Evolutionary conservation across 257 asterid genomes (phyloP), one percentile per base, ranked within the genome.

Genomic region (Primulina tabacum): DNA sequence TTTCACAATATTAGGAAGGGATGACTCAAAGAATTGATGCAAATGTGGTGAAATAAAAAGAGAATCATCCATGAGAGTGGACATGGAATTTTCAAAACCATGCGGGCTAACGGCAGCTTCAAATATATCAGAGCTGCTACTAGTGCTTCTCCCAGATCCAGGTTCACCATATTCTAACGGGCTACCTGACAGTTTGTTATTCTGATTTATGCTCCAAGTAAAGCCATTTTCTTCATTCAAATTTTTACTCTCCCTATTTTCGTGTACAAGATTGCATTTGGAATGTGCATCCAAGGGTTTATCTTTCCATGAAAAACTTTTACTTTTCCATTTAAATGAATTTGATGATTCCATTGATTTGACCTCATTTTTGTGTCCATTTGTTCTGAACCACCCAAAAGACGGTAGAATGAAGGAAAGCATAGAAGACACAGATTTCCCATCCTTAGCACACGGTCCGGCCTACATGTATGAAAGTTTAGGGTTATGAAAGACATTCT

Each of bases 1-100:
- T 78, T 86, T 93, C 38, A 90, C 96, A 47, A 93, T 82, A 83
- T 93, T 93, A 62, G 99, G 99, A 71, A 93, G 97, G 38, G 91
- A 86, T 16, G 96, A 87, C 71, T 87, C 92, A 20, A 90, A 85
- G 81, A 93, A 93, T 50, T 80, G 87, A 69, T 86, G 86, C 65
- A 93, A 77, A 75, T 89, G 83, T 4, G 84, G 89, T 74, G 91
- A 72, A 71, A 93, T 69, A 76, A 93, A 93, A 69, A 75, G 14
- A 33, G 99, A 93, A 28, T 89, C 97, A 2, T 84, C 88, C 30
- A 69, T 67, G 74, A 89, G 83, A 83, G 83, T 77, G 59, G 95
- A 76, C 84, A 82, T 71, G 29, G 87, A 73, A 62, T 81, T 83
- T 63, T 77, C 87, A 67, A 78, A 80, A 73, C 72, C 62, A 80